Base-by-base conservation (phyloP, 176 grass and related monocot species). In the Cenchrus purpureus region DNA sequence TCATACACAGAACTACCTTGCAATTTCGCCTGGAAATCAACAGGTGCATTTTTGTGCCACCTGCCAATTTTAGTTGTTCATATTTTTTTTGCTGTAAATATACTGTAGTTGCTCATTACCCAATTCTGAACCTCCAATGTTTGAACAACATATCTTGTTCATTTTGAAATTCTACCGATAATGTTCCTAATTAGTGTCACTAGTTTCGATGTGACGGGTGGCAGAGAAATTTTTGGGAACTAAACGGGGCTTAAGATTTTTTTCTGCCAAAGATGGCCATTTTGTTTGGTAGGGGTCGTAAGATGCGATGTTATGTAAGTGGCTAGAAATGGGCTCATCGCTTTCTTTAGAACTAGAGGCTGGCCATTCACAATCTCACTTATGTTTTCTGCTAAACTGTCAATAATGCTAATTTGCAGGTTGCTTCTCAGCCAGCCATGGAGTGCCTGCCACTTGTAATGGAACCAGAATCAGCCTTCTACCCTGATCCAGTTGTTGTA, bases 381-480 rank as follows among this genome's bases (percentile, higher is more conserved):
- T 53, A 6, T 75, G 13, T 69, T 76, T 85, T 77, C 6, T 70
- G 45, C 55, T 76, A 69, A 68, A 75, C 50, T 28, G 31, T 45
- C 72, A 57, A 42, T 77, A 62, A 79, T 82, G 45, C 70, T 84
- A 76, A 71, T 82, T 89, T 80, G 78, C 88, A 98, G 95, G 95
- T 98, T 67, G 95, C 93, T 80, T 90, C 82, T 83, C 95, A 98
- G 87, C 95, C 95, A 93, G 95, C 93, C 80, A 98, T 98, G 95
- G 93, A 98, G 65, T 98, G 95, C 79, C 85, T 95, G 86, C 95
- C 95, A 11, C 92, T 98, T 82, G 95, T 98, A 81, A 98, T 98
- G 95, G 95, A 98, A 79, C 95, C 95, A 82, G 95, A 98, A 89
- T 98, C 93, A 16, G 89, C 85, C 79, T 98, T 98, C 89, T 98